Percentiles rank a stretch among this genome's conserved stretches.
Evolutionary conservation across 75 land plant genomes (phyloP).

Genomic region (Pseudotsuga menziesii): DNA sequence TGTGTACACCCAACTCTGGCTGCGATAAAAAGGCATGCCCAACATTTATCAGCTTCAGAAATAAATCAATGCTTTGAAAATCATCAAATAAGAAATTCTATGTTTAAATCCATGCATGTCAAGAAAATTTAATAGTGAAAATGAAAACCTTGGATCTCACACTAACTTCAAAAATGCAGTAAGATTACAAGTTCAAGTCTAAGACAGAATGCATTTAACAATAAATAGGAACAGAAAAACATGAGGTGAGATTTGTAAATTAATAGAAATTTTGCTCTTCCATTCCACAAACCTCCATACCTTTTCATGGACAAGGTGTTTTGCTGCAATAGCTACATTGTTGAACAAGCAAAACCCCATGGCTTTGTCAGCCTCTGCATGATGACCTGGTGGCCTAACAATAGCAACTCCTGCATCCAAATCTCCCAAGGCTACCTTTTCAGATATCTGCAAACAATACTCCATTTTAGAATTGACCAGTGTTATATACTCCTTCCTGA

Average conservation of each 20-base stretch:
- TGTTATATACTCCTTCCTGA: neutral
- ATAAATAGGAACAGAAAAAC: neutral
- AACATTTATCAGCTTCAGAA: no score
- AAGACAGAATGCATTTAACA: neutral
- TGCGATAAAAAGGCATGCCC: conserved; percentile 16
- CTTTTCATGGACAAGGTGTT: conserved; percentile 60
- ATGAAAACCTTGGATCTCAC: neutral
- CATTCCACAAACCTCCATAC: conserved; percentile 21
- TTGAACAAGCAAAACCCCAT: conserved; percentile 96
- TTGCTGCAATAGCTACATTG: conserved; percentile 88
- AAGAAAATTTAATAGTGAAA: neutral
- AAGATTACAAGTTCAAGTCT: neutral
- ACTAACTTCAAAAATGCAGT: neutral
- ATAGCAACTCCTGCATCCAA: conserved; percentile 74
- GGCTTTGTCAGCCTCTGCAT: conserved; percentile 76
- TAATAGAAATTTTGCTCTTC: neutral
- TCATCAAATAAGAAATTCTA: neutral
- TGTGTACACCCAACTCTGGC: conserved; percentile 62
- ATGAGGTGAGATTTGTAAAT: neutral
- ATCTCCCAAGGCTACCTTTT: conserved; percentile 71
- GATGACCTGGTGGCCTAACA: conserved; percentile 96
- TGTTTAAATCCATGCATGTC: neutral
- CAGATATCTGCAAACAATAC: conserved; percentile 35
- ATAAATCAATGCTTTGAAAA: neutral
- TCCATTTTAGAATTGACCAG: neutral